Evolutionary conservation across 2,329 filamentous ascomycete genomes (phyloP).

Genomic region (Stylonectria norvegica): DNA sequence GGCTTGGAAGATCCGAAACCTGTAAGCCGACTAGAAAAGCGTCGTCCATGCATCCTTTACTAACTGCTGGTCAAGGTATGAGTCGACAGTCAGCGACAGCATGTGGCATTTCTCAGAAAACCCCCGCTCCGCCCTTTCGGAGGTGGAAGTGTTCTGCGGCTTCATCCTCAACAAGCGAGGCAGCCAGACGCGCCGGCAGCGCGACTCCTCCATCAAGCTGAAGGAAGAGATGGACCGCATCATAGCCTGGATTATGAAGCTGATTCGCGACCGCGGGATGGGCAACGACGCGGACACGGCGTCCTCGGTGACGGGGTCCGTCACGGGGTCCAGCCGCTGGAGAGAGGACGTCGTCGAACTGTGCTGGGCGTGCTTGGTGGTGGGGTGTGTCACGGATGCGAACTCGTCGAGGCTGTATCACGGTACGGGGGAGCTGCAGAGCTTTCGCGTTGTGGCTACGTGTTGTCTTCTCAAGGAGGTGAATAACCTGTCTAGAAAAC

Average conservation of each 20-base stretch:
- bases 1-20: slow-evolving; percentile 43
- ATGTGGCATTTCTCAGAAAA: slow-evolving; percentile 47
- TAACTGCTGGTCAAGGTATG: slow-evolving; percentile 40
- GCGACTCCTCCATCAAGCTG: slow-evolving; percentile 50
- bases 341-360: slow-evolving; percentile 31
- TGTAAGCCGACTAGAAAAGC: slow-evolving; percentile 44
- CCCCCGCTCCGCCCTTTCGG: slow-evolving; percentile 40
- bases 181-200: slow-evolving; percentile 47
- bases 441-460: slow-evolving; percentile 38
- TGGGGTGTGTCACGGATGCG: slow-evolving; percentile 20
- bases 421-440: slow-evolving; percentile 25
- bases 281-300: slow-evolving; percentile 12
- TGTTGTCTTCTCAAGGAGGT: slow-evolving; percentile 31
- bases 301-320: slow-evolving; percentile 7
- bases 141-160: slow-evolving; percentile 55
- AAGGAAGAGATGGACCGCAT: slow-evolving; percentile 50
- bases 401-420: slow-evolving; percentile 5
- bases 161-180: slow-evolving; percentile 52
- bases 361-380: slow-evolving; percentile 34
- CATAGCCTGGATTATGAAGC: slow-evolving; percentile 37
- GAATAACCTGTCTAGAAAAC: slow-evolving; percentile 14
- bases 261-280: slow-evolving; percentile 25
- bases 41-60: slow-evolving; percentile 8
- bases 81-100: slow-evolving; percentile 39
- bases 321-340: slow-evolving; percentile 7